Base-by-base conservation (phyloP, 768 basidiomycete genomes). In the Cubamyces lactineus region DNA sequence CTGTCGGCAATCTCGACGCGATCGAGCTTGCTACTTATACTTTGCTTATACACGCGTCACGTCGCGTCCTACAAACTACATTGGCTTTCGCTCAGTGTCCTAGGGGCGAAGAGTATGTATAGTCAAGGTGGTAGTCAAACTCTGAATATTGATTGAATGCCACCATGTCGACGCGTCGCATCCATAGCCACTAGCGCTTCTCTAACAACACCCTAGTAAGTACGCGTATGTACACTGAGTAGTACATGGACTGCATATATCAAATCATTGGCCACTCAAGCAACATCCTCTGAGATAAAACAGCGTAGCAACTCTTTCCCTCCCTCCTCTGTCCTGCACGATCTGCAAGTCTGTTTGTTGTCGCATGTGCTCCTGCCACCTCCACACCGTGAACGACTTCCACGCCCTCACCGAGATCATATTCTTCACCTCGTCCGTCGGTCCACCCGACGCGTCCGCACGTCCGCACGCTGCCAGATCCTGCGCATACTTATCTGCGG, bases 301-400 rank as follows among this genome's bases (percentile, higher is more conserved):
- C 62, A 85, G 64, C 8, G 81, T 82, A 1, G 82, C 82, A 61
- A 81, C 73, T 40, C 74, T 76, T 62, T 81, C 80, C 52, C 82
- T 69, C 1, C 79, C 82, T 5, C 70, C 82, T 74, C 64, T 73
- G 63, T 61, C 70, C 71, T 62, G 73, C 61, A 57, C 16, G 42
- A 57, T 45, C 52, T 59, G 50, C 46, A 59, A 54, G 6, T 62
- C 66, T 2, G 59, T 40, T 42, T 64, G 67, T 21, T 61, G 52
- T 45, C 21, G 55, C 61, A 66, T 53, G 38, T 77, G 78, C 0
- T 75, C 75, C 26, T 76, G 69, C 79, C 80, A 82, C 16, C 85
- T 72, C 82, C 82, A 86, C 5, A 87, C 74, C 5, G 81, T 80
- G 64, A 86, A 75, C 9, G 71, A 69, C 69, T 86, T 86, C 84